phyloP scores from a whole-genome alignment of 805 yeast genomes.

The Yarrowia sp. region DNA sequence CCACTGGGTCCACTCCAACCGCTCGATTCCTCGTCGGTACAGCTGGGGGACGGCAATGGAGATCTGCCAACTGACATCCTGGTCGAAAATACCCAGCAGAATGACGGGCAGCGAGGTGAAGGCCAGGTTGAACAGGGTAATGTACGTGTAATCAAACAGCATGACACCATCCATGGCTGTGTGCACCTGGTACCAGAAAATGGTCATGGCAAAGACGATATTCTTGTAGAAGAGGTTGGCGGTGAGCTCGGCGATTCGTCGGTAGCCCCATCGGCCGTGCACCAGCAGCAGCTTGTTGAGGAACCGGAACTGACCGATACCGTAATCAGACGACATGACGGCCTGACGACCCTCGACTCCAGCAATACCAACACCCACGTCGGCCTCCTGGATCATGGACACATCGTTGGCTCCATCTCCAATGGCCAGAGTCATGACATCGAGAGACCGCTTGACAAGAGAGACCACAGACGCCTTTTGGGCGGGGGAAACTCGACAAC shows the following conservation, averaged over 20 bases:
- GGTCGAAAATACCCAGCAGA: conserved; percentile 69
- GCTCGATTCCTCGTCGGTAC: conserved; percentile 63
- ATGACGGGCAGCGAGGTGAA: conserved; percentile 80
- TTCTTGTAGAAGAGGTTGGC: conserved; percentile 80
- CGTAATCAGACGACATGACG: conserved; percentile 82
- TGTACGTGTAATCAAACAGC: conserved; percentile 70
- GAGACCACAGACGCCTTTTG: conserved; percentile 75
- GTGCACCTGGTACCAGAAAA: conserved; percentile 75
- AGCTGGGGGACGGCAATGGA: conserved; percentile 68
- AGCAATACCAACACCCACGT: conserved; percentile 81
- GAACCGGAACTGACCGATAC: conserved; percentile 74
- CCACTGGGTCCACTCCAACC: conserved; percentile 57
- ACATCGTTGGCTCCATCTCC: conserved; percentile 90
- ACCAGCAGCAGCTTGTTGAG: conserved; percentile 62
- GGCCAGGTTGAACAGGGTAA: conserved; percentile 77
- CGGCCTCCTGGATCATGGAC: conserved; percentile 84
- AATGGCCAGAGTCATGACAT: conserved; percentile 76
- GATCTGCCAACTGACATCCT: conserved; percentile 66
- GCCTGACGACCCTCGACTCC: conserved; percentile 89
- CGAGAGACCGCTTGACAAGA: conserved; percentile 60
- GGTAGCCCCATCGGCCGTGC: conserved; percentile 82
- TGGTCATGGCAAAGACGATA: conserved; percentile 67
- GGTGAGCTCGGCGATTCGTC: conserved; percentile 71
- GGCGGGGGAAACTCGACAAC: conserved; percentile 84
- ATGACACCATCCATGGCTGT: conserved; percentile 72